A percentile compares a stretch with the other conserved stretches of the same genome.
These are phyloP conservation scores for Xanthoconium stramineum DNA, from an alignment of 768 basidiomycete genomes.

Conservation along the genomic window DNA sequence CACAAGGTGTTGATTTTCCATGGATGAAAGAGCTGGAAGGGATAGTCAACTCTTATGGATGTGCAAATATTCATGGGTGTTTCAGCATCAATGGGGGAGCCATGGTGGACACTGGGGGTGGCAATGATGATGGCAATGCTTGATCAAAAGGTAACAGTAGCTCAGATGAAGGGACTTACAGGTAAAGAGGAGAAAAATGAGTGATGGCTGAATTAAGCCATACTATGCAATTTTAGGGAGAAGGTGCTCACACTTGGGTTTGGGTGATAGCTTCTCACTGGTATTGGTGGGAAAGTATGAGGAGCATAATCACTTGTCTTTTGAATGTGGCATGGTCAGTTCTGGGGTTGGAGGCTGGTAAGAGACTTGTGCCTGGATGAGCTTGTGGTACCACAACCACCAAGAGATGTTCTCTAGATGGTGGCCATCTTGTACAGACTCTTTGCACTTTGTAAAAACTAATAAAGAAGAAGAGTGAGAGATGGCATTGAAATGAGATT, in stretches of 20 bases:
- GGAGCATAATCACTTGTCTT: constrained; percentile 19
- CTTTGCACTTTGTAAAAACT: constrained; percentile 87
- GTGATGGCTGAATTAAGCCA: constrained; percentile 12
- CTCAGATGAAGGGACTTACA: constrained; percentile 19
- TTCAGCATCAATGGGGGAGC: constrained; percentile 28
- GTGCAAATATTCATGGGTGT: constrained; percentile 26
- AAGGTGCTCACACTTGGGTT: constrained; percentile 13
- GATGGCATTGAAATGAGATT: background rate
- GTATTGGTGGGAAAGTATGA: constrained; percentile 27
- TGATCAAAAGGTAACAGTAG: constrained; percentile 30
- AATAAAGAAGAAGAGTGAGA: constrained; percentile 11
- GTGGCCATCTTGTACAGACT: constrained; percentile 72
- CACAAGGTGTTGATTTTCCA: constrained; percentile 26
- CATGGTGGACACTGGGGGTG: constrained; percentile 15
- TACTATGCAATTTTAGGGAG: constrained; percentile 11
- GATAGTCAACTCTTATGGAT: constrained; percentile 11
- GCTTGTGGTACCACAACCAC: constrained; percentile 76
- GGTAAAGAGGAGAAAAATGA: constrained; percentile 11
- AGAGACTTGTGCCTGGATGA: constrained; percentile 37
- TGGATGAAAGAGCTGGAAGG: constrained; percentile 10
- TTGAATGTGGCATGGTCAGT: constrained; percentile 14
- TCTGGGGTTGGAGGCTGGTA: constrained; percentile 30
- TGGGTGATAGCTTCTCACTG: constrained; percentile 14
- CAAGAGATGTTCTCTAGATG: constrained; percentile 86
- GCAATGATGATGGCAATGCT: constrained; percentile 28